These are phyloP conservation scores for Isabelozyma rhagii DNA, from an alignment of 805 yeast species.

Conservation along the genomic window DNA sequence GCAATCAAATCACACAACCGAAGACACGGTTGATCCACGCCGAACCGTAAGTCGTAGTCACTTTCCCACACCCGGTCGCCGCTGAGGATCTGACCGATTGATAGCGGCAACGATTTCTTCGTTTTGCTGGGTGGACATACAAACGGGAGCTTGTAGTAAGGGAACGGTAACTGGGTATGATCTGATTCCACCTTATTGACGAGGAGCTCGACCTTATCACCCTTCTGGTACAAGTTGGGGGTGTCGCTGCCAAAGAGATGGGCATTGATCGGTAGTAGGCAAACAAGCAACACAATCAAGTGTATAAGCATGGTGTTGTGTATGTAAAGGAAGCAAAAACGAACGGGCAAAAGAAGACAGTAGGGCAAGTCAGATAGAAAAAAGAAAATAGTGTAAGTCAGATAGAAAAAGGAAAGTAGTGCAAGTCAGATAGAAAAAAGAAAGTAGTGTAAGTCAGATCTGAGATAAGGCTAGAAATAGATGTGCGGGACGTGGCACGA, in stretches of 20 bases:
- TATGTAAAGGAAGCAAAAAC: background rate
- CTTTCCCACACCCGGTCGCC: conserved; percentile 82
- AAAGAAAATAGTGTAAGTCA: no score
- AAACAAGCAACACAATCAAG: no score
- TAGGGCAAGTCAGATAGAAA: no score
- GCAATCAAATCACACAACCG: conserved; percentile 68
- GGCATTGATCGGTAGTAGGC: no score
- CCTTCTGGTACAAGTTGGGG: conserved; percentile 38
- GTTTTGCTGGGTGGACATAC: conserved; percentile 64
- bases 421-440: no score
- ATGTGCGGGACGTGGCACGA: no score
- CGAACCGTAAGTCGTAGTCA: conserved; percentile 63
- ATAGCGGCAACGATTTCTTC: conserved; percentile 51
- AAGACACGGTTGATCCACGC: conserved; percentile 62
- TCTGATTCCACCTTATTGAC: conserved; percentile 81
- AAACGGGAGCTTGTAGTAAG: conserved; percentile 75
- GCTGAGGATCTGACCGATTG: conserved; percentile 71
- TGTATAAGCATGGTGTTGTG: background rate
- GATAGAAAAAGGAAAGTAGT: no score
- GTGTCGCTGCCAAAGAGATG: conserved; percentile 5
- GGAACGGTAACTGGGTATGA: conserved; percentile 70
- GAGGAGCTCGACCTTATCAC: conserved; percentile 63
- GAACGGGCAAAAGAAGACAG: no score
- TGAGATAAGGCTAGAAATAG: no score
- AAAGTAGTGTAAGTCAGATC: no score